Evolutionary conservation across 257 asterid genomes (phyloP).

Genomic region (Osmanthus fragrans): DNA sequence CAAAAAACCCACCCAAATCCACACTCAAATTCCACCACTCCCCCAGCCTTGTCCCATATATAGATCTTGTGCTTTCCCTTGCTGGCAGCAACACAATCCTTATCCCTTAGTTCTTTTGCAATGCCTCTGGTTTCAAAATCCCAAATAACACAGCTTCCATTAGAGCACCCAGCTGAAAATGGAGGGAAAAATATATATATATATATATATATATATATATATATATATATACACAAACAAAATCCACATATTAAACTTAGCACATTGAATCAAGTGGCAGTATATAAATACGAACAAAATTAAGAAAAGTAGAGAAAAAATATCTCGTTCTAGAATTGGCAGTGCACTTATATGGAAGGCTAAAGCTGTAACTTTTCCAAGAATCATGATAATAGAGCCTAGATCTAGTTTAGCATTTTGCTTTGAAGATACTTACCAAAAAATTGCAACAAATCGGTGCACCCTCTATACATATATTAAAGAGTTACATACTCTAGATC

Average conservation of each 20-base stretch:
- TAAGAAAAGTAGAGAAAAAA: not conserved
- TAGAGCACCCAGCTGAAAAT: constrained; percentile 83
- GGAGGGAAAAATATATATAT: not conserved
- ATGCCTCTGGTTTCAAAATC: constrained; percentile 92
- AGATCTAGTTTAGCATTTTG: not conserved
- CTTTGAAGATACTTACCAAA: not conserved
- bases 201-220: not conserved
- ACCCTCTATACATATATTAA: not conserved
- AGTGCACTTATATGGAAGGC: not conserved
- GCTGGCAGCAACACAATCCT: constrained; percentile 68
- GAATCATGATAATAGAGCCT: not conserved
- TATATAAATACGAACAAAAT: constrained; percentile 18
- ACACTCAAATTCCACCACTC: too few relatives aligned
- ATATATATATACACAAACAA: too few relatives aligned
- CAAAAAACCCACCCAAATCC: too few relatives aligned
- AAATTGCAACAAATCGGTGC: not conserved
- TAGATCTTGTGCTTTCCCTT: too few relatives aligned
- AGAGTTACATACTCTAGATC: too few relatives aligned
- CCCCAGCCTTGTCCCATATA: too few relatives aligned
- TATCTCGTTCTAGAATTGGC: not conserved
- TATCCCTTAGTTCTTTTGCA: constrained; percentile 66
- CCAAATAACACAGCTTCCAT: constrained; percentile 88
- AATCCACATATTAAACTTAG: constrained; percentile 7
- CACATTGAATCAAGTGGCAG: not conserved
- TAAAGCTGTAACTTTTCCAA: not conserved